A percentile compares a stretch with the other conserved stretches of the same genome.
These are phyloP conservation scores for Hortaea werneckii DNA, from an alignment of 2,329 filamentous ascomycete genomes.

Conservation along the genomic window DNA sequence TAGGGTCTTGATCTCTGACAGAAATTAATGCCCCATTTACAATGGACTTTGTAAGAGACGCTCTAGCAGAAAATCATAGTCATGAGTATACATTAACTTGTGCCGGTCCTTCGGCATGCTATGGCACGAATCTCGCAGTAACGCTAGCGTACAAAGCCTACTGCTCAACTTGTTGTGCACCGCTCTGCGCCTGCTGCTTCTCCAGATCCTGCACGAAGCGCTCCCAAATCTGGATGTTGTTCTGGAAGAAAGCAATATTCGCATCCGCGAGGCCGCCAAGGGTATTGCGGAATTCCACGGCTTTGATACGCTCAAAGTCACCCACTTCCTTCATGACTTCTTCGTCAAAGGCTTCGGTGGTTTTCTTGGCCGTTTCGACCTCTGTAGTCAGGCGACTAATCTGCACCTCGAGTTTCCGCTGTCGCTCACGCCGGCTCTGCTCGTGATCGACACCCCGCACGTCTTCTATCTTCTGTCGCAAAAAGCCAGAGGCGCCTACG, in stretches of 20 bases:
- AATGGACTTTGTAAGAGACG: too few relatives aligned
- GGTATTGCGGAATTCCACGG: slow-evolving; percentile 75
- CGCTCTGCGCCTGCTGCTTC: slow-evolving; percentile 18
- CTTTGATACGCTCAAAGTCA: slow-evolving; percentile 95
- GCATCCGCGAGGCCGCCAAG: slow-evolving; percentile 73
- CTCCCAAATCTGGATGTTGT: slow-evolving; percentile 77
- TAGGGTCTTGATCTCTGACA: too few relatives aligned
- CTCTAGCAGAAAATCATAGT: not conserved
- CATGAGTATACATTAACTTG: not conserved
- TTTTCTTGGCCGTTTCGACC: slow-evolving; percentile 77
- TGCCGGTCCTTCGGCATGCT: not conserved
- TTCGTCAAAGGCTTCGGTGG: slow-evolving; percentile 87
- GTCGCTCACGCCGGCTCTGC: slow-evolving; percentile 72
- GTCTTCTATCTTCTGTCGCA: slow-evolving; percentile 91
- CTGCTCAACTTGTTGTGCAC: not conserved
- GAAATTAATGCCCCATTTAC: too few relatives aligned
- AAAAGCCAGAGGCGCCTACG: slow-evolving; percentile 71
- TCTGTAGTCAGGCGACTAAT: slow-evolving; percentile 86
- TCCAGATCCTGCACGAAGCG: slow-evolving; percentile 70
- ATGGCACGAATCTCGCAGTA: not conserved
- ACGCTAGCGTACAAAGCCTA: not conserved
- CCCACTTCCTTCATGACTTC: slow-evolving; percentile 86
- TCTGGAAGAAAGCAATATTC: slow-evolving; percentile 77
- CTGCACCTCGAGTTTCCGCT: slow-evolving; percentile 80
- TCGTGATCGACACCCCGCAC: slow-evolving; percentile 95